These are phyloP conservation scores for Pestalotiopsis sp. DNA, from an alignment of 2,329 filamentous ascomycete genomes.

Conservation along the genomic window DNA sequence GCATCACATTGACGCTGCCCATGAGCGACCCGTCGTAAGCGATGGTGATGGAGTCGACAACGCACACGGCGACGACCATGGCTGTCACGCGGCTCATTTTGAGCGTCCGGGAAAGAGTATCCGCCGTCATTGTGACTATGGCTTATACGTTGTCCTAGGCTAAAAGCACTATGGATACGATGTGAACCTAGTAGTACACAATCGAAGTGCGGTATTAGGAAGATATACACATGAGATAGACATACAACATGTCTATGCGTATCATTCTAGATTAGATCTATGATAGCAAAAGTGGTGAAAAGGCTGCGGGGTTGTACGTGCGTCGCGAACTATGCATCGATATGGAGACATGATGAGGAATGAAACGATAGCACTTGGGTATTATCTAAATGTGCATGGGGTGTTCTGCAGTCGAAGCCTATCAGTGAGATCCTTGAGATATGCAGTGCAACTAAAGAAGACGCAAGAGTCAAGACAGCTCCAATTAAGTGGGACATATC, in stretches of 20 bases:
- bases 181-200: no score
- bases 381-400: background rate
- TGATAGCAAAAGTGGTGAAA: background rate
- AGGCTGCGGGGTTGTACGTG: background rate
- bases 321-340: background rate
- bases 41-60: conserved; percentile 6
- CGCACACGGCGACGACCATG: conserved; percentile 4
- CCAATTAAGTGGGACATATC: background rate
- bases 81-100: conserved; percentile 10
- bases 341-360: background rate
- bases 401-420: background rate
- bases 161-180: background rate
- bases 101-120: background rate
- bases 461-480: background rate
- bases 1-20: conserved; percentile 35
- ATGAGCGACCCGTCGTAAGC: conserved; percentile 14
- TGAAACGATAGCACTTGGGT: background rate
- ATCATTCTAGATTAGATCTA: background rate
- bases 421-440: background rate
- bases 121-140: background rate
- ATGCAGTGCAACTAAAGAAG: background rate
- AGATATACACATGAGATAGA: no score
- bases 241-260: no score
- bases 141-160: background rate
- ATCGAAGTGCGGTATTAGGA: no score